phyloP scores from a whole-genome alignment of 306 rosid species.

The Abrus pulchellus region DNA sequence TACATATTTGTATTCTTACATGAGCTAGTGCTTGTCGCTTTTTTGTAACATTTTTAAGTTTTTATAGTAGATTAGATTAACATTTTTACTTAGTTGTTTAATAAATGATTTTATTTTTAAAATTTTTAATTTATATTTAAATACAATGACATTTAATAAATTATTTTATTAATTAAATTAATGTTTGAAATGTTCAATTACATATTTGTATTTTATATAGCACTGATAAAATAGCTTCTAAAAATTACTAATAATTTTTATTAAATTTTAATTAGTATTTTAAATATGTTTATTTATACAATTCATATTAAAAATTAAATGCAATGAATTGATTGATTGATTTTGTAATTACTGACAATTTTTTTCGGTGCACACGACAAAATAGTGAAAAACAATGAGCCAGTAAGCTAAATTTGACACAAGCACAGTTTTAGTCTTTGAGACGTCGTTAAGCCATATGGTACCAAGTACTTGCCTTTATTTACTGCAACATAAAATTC shows the following conservation, averaged over 20 bases:
- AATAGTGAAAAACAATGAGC: background rate
- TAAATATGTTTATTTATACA: background rate
- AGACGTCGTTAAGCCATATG: constrained; percentile 1
- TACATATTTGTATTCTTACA: no score
- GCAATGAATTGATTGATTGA: background rate
- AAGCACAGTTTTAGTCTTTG: background rate
- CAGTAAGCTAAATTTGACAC: background rate
- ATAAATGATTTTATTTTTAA: no score
- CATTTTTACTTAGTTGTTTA: no score
- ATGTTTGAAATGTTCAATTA: background rate
- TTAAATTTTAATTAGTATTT: background rate
- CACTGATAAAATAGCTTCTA: background rate
- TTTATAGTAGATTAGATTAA: no score
- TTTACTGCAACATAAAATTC: constrained; percentile 4
- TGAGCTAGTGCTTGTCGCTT: no score
- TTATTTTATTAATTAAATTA: no score
- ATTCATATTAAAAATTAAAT: background rate
- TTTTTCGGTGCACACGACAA: background rate
- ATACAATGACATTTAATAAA: no score
- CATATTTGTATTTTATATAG: background rate
- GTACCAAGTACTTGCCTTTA: background rate
- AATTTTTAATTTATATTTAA: no score
- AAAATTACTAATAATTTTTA: no score
- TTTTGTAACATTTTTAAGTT: no score
- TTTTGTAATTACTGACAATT: background rate